Base-by-base conservation (phyloP, 148 eudicot genomes). In the Fagopyrum homotropicum region DNA sequence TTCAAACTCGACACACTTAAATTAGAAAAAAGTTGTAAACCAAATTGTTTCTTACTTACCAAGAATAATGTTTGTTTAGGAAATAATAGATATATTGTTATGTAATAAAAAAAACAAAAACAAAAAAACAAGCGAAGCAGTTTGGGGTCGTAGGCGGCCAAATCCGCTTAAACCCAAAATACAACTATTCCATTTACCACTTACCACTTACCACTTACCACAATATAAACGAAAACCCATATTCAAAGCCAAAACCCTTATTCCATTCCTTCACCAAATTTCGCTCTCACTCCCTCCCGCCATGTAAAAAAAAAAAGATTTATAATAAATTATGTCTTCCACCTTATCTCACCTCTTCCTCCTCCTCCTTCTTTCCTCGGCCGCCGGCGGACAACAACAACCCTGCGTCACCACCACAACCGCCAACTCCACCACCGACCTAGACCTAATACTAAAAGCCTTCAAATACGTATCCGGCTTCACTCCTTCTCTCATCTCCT, bases 401-500 rank as follows among this genome's bases (percentile, higher is more conserved):
- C 51, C 79, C 69, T 79, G 80, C 82, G 73, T 74, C 81, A 81
- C 29, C 69, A 75, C 74, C 43, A 51, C 76, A 6, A 3, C 35
- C 64, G 9, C 10, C 44, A 61, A 61, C 73, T 72, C 74, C 77
- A 44, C 43, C 52, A 7, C 15, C 75, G 93, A 94, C 56, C 77
- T 11, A 35, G 48, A 81, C 22, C 82, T 83, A 2, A 17, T 90
- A 29, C 79, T 78, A n/a, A 82, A 70, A 9, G 98, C 98, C 64
- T 95, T 92, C 85, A 80, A 76, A 57, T 86, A 92, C 12, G 88
- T 90, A 29, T 73, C 86, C n/a, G 77, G 75, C 64, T 90, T 94
- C 91, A 87, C 81, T 49, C 16, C 83, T 19, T 73, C 87, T 4
- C 82, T 79, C 73, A 51, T 85, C 76, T 69, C 9, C n/a, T 12